Evolutionary conservation across 129 eudicot species (phyloP), one percentile per base, ranked within the genome.

Genomic region (Flaveria bidentis): DNA sequence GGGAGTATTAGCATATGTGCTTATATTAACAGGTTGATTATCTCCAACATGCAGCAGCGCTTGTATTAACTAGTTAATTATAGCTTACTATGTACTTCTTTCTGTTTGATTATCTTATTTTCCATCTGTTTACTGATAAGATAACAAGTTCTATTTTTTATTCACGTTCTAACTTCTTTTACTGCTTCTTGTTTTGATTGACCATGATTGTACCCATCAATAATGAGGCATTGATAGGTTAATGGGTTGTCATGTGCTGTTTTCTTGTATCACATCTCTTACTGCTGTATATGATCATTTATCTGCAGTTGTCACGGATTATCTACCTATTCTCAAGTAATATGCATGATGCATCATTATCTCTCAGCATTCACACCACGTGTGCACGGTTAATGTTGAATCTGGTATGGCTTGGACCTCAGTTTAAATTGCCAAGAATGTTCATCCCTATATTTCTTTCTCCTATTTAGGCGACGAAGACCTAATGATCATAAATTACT

Each of bases 301-400:
- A 78, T 73, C 61, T 85, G 93, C 96, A 94, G 99, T 60, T 95
- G 73, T 95, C 99, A 64, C 82, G 96, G 76, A 95, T 95, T 52
- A 95, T 95, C 75, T 95, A 95, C 89, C 82, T 95, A 71, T 95
- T 95, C 86, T 95, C 99, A 4, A 95, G 99, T 88, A 95, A 95
- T 81, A 95, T 94, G 99, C 99, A 94, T 80, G 99, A 95, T 55
- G 99, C 99, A 65, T 88, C 99, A 9, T 80, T 95, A 82, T 88
- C 99, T 36, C 96, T 91, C 77, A 91, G 99, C 85, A 95, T 95
- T 75, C 99, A 95, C 75, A 95, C 99, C 71, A 95, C 99, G 17
- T 95, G 99, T 62, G 99, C 99, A 33, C 99, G 99, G 64, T 81
- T 95, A 70, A 95, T 95, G 99, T 82, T 95, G 77, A 95, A 95